Evolutionary conservation across 1,139 yeast species (phyloP), one percentile per base, ranked within the genome.

Genomic region (Debaryomyces subglobosus): DNA sequence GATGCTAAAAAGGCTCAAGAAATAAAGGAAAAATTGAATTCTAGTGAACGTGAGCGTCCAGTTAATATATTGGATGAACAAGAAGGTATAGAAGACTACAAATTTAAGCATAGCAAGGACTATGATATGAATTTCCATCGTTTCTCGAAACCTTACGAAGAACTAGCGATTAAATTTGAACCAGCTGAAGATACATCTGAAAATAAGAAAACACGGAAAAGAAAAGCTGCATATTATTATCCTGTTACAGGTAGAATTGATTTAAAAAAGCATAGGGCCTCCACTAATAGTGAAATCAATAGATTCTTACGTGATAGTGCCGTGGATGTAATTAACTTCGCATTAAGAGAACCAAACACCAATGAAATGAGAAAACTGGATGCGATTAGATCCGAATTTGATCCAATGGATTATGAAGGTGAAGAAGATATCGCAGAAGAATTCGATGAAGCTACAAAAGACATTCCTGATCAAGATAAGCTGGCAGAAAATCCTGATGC

Each of bases 221-320:
- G 84, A 36, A 76, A 78, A 40, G 77, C 74, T n/a, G 94, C 92
- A 1, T 80, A 77, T 57, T 94, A 87, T 65, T 82, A 86, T 52
- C 97, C 97, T 8, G 72, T 92, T 23, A 76, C 82, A 12, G 92
- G 95, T 32, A 84, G 86, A 57, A 80, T 90, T 43, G 95, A 86
- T 57, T 80, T 94, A 63, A 89, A 88, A 71, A 86, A 92, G 62
- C 85, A 96, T 63, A 84, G 97, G 67, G 83, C 65, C 8, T 73
- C 77, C 4, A 65, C 72, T 9, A 74, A 74, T 54, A 63, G 72
- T n/a, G 78, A 75, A 56, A 75, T 79, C 49, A 79, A 80, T 51
- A 69, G 77, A 46, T 78, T 80, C 52, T 72, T 79, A 47, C 76
- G 74, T 51, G 81, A 79, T 44, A 72, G 79, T 46, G 79, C 82